Percentiles rank a stretch among this genome's conserved stretches.
phyloP scores from a whole-genome alignment of 2,329 filamentous ascomycete species.

The Volutella citrinella region DNA sequence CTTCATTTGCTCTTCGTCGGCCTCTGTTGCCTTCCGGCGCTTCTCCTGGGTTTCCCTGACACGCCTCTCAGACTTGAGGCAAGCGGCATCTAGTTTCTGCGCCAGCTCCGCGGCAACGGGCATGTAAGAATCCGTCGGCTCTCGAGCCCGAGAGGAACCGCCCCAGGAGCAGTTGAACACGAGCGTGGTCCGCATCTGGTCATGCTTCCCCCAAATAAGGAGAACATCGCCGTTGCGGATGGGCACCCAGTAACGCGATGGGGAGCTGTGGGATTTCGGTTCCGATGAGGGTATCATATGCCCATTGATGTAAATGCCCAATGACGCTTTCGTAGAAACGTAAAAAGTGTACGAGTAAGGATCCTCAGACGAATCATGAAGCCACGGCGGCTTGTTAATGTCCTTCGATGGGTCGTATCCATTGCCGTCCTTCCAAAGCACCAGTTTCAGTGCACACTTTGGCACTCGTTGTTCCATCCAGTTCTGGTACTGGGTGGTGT shows the following conservation, averaged over 20 bases:
- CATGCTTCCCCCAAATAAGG: conserved; percentile 60
- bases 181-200: conserved; percentile 43
- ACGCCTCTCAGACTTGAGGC: conserved; percentile 42
- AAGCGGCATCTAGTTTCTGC: conserved; percentile 47
- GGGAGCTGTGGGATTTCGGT: conserved; percentile 48
- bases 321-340: conserved; percentile 75
- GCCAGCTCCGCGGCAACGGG: conserved; percentile 39
- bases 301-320: conserved; percentile 75
- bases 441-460: conserved; percentile 75
- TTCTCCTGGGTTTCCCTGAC: conserved; percentile 39
- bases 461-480: conserved; percentile 69
- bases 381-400: conserved; percentile 47
- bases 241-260: conserved; percentile 62
- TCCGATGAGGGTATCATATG: conserved; percentile 59
- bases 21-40: conserved; percentile 40
- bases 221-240: conserved; percentile 77
- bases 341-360: conserved; percentile 64
- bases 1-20: conserved; percentile 41
- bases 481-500: conserved; percentile 65
- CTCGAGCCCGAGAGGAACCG: conserved; percentile 45
- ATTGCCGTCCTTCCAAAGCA: conserved; percentile 67
- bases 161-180: conserved; percentile 56
- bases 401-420: conserved; percentile 60
- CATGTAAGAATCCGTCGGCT: conserved; percentile 23
- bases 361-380: conserved; percentile 29